phyloP scores from a whole-genome alignment of 208 protist genomes.

The Zelonia costaricensis region DNA sequence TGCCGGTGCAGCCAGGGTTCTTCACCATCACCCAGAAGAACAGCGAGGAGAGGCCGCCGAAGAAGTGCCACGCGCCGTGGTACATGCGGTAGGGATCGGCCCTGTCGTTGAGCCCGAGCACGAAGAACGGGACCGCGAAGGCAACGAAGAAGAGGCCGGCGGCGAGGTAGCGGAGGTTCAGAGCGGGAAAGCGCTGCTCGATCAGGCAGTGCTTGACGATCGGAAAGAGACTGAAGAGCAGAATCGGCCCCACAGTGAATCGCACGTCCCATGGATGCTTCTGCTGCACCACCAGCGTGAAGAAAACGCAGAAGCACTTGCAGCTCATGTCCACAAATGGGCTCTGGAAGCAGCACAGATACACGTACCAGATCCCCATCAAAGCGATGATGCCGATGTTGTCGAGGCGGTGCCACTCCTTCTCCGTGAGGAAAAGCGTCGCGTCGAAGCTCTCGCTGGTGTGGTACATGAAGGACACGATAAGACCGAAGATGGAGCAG shows the following conservation, averaged over 20 bases:
- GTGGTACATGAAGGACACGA: conserved; percentile 81
- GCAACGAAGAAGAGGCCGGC: conserved; percentile 27
- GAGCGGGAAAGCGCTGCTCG: conserved; percentile 12
- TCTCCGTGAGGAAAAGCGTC: conserved; percentile 58
- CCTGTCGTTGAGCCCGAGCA: conserved; percentile 56
- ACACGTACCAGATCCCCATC: conserved; percentile 56
- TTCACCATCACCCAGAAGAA: conserved; percentile 56
- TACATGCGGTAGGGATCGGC: conserved; percentile 69
- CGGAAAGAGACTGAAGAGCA: conserved; percentile 54
- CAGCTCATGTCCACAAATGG: conserved; percentile 33
- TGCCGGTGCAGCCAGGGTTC: conserved; percentile 1
- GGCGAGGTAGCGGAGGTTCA: conserved; percentile 21
- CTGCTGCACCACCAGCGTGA: conserved; percentile 61
- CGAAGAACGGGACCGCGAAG: conserved; percentile 48
- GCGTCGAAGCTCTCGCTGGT: conserved; percentile 51
- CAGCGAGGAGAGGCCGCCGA: conserved; percentile 48
- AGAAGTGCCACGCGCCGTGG: conserved; percentile 79
- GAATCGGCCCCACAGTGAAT: conserved; percentile 51
- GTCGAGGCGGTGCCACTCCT: conserved; percentile 77
- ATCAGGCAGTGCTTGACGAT: conserved; percentile 47
- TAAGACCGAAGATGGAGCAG: conserved; percentile 48
- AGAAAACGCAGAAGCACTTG: conserved; percentile 61
- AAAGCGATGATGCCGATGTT: conserved; percentile 63
- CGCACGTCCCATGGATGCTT: conserved; percentile 69
- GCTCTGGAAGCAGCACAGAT: conserved; percentile 38